Evolutionary conservation across 2,329 filamentous ascomycete genomes (phyloP), one percentile per base, ranked within the genome.

Genomic region (Botrytis pseudocinerea): DNA sequence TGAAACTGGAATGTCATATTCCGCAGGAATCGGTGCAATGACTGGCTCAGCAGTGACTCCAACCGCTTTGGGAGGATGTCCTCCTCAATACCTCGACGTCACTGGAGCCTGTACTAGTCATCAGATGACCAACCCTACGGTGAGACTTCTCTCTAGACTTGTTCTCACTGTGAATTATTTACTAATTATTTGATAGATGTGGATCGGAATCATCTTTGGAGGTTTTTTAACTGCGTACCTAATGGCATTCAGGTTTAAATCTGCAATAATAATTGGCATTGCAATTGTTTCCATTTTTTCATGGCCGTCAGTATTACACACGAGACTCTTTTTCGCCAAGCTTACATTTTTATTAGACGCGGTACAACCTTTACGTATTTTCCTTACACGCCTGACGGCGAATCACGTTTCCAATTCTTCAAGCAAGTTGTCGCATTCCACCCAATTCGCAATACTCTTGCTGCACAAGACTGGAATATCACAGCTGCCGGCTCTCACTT

Each of bases 201-300:
- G 94, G 94, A 88, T 97, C 71, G 94, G 93, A 18, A 91, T 97
- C 76, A 91, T 94, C 80, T 89, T 91, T 71, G 93, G 94, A 22
- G 93, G 93, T 48, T 85, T 97, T 63, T 82, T 97, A 54, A 95
- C 93, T 0, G 90, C 92, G 8, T 88, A 95, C 76, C 88, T 97
- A 82, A 94, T 94, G 92, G 88, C 91, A 28, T 94, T 91, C 81
- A 88, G 90, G 57, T 85, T 93, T 82, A 93, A 93, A 80, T 91
- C 91, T 71, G 91, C 92, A 65, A 92, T 94, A 75, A 88, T 94
- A 71, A 88, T 92, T 38, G 92, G 92, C 2, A 93, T 94, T 71
- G 83, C 88, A 16, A 83, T 93, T 10, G 91, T 93, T 6, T 92
- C 91, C 7, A 86, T 94, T 76, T 84, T 93, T 66, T 94, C 91